Evolutionary conservation across 768 basidiomycete species (phyloP), one percentile per base, ranked within the genome.

Genomic region (Leccinum subgranulosum): DNA sequence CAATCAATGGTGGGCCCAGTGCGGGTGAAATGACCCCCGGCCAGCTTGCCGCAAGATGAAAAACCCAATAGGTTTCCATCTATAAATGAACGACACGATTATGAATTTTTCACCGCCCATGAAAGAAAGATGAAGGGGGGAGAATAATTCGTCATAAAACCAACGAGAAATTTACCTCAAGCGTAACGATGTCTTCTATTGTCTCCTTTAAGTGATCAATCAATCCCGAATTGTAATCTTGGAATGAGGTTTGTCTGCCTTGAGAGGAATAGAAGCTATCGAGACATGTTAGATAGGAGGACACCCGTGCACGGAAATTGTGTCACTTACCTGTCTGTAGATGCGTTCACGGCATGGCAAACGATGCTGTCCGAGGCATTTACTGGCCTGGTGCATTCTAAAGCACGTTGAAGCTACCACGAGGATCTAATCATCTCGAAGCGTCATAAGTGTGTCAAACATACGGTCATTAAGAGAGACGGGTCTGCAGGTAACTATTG

Each of bases 41-140:
- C 88, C 88, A 91, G 63, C 84, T 86, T 21, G 80, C 78, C 3
- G 91, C 90, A 14, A 92, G 81, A 70, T 93, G 91, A 64, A 85
- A 83, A 49, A 92, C 73, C 74, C 90, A 90, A 69, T 88, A 89
- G 0, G 88, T 90, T 68, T 92, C 89, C 90, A 92, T 93, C 91
- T 92, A 53, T 53, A 55, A 48, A 53, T 53, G n/a, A 17, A 45
- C 28, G 25, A 54, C 2, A 17, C n/a, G 15, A 41, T 15, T 4
- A 14, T 60, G 36, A 66, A 59, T 46, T 21, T 12, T 19, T 6
- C 19, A 21, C 41, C 39, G n/a, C 39, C 19, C 19, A 21, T 11
- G 19, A 11, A 43, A 19, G 41, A 43, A 19, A 43, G 19, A 43
- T 11, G 41, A 23, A 11, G 23, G 17, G 34, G 6, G 27, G 17